Evolutionary conservation across 2,329 filamentous ascomycete species (phyloP).

Genomic region (Clarireedia monteithiana): DNA sequence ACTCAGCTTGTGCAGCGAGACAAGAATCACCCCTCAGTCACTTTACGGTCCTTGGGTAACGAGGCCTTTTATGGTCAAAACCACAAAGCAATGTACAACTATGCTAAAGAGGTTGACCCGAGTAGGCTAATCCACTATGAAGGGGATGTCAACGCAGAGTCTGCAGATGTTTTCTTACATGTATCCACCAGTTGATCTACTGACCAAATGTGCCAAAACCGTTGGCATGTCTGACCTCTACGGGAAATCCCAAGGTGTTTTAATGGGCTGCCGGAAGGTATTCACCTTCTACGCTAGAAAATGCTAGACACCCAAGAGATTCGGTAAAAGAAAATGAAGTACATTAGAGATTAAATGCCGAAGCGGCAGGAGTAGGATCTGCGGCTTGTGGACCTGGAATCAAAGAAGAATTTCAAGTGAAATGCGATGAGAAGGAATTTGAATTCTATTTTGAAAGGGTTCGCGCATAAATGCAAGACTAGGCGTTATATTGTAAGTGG

Average conservation of each 20-base stretch:
- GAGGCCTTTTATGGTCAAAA: constrained; percentile 66
- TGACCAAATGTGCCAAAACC: constrained; percentile 30
- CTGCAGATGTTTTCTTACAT: constrained; percentile 49
- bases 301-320: constrained; percentile 56
- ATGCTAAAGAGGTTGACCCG: constrained; percentile 41
- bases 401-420: constrained; percentile 8
- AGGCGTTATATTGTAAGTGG: background rate
- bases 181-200: constrained; percentile 43
- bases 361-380: constrained; percentile 41
- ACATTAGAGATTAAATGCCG: constrained; percentile 33
- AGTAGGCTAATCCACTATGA: constrained; percentile 51
- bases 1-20: constrained; percentile 57
- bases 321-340: constrained; percentile 41
- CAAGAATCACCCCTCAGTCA: constrained; percentile 62
- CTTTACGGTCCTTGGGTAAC: constrained; percentile 68
- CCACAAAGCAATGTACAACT: constrained; percentile 58
- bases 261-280: constrained; percentile 39
- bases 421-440: constrained; percentile 8
- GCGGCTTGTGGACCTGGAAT: constrained; percentile 36
- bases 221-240: constrained; percentile 35
- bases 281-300: constrained; percentile 44
- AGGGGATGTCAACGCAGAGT: constrained; percentile 41
- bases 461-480: background rate
- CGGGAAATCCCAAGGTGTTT: constrained; percentile 25
- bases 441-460: constrained; percentile 5